These are phyloP conservation scores for Colletotrichum sp. DNA, from an alignment of 2,329 filamentous ascomycete genomes.

Conservation along the genomic window DNA sequence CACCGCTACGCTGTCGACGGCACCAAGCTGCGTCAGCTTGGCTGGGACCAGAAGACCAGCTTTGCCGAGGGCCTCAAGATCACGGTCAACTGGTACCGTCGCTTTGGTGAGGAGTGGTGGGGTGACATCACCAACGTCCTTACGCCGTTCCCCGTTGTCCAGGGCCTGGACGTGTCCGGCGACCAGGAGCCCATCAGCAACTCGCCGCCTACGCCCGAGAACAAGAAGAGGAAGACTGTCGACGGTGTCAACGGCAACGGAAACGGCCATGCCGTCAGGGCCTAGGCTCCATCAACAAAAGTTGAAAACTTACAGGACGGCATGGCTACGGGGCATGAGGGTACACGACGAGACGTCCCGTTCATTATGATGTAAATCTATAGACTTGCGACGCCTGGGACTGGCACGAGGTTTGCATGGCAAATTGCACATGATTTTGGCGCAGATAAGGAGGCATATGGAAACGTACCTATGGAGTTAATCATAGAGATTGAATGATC, in stretches of 20 bases:
- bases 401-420: neutral
- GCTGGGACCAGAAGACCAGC: constrained; percentile 71
- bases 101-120: constrained; percentile 74
- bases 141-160: constrained; percentile 70
- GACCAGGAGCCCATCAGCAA: constrained; percentile 48
- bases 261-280: constrained; percentile 1
- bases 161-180: constrained; percentile 57
- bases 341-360: neutral
- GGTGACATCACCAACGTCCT: constrained; percentile 73
- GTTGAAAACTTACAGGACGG: neutral
- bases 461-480: neutral
- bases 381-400: neutral
- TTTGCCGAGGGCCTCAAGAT: constrained; percentile 67
- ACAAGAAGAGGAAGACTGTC: constrained; percentile 25
- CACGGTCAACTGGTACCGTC: constrained; percentile 74
- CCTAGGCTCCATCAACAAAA: neutral
- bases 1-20: constrained; percentile 75
- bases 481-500: neutral
- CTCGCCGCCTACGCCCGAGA: constrained; percentile 27
- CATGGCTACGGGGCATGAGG: neutral
- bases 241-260: constrained; percentile 13
- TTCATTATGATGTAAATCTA: neutral
- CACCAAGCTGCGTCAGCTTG: constrained; percentile 68
- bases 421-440: constrained; percentile 11
- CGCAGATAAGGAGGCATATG: neutral